phyloP scores from a whole-genome alignment of 257 asterid species.

The Catharanthus roseus region DNA sequence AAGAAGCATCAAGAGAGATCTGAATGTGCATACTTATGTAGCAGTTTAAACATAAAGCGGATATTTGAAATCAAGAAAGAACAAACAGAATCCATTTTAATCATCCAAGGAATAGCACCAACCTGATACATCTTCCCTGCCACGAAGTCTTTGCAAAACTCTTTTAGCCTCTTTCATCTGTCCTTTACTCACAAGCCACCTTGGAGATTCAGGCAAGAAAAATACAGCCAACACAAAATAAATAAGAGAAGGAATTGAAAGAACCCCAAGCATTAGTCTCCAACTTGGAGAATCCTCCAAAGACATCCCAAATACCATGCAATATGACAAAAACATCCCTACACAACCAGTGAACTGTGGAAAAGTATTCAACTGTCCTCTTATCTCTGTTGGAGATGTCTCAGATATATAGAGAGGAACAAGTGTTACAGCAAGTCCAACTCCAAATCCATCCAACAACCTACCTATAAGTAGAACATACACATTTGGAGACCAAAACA shows the following conservation, averaged over 20 bases:
- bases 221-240: constrained; percentile 55
- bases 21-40: neutral
- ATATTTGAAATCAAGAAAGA: neutral
- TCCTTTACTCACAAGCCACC: constrained; percentile 97
- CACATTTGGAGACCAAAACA: constrained; percentile 95
- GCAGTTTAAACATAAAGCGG: neutral
- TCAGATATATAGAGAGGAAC: constrained; percentile 92
- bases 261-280: constrained; percentile 96
- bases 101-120: constrained; percentile 10
- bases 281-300: constrained; percentile 68
- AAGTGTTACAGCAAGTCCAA: constrained; percentile 87
- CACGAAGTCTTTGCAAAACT: constrained; percentile 74
- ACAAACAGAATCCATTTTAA: neutral
- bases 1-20: neutral
- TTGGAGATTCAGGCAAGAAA: constrained; percentile 91
- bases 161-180: constrained; percentile 71
- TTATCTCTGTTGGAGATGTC: constrained; percentile 90
- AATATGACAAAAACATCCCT: constrained; percentile 85
- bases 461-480: constrained; percentile 75
- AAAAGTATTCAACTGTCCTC: constrained; percentile 73
- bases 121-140: constrained; percentile 89
- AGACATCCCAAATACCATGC: constrained; percentile 93
- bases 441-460: constrained; percentile 87
- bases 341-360: constrained; percentile 90
- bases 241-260: constrained; percentile 65